Conservation (phyloP, 2,329 filamentous ascomycete genomes). For the Teratosphaeria zuluensis region DNA sequence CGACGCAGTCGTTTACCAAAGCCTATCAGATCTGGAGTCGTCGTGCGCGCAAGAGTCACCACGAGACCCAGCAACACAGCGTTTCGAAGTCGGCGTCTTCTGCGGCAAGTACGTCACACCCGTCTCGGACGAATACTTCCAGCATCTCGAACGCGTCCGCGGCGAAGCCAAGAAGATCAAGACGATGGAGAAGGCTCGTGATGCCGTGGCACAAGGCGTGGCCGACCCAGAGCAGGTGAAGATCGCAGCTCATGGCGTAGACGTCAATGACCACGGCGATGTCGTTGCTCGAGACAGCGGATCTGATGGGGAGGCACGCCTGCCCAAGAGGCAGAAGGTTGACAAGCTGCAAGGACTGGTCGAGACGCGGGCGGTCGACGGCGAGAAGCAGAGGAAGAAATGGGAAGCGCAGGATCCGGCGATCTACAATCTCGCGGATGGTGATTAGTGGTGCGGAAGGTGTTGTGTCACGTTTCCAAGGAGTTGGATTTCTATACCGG, state of each 20-base stretch:
- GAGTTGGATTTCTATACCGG: background rate
- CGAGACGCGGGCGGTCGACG: conserved; percentile 16
- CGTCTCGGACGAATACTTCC: conserved; percentile 71
- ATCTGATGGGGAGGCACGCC: conserved; percentile 7
- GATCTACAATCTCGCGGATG: conserved; percentile 46
- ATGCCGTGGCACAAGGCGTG: conserved; percentile 54
- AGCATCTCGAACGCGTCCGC: conserved; percentile 62
- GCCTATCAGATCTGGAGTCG: conserved; percentile 66
- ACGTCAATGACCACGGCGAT: conserved; percentile 46
- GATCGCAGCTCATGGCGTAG: conserved; percentile 53
- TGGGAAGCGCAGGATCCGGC: conserved; percentile 46
- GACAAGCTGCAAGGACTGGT: conserved; percentile 16
- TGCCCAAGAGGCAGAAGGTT: conserved; percentile 17
- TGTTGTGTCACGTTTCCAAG: background rate
- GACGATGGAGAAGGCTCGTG: conserved; percentile 53
- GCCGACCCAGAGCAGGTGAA: conserved; percentile 52
- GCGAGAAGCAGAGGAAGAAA: conserved; percentile 5
- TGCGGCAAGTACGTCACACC: conserved; percentile 77
- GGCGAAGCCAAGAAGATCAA: conserved; percentile 62
- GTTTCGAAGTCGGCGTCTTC: conserved; percentile 89
- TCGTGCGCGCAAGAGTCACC: conserved; percentile 66
- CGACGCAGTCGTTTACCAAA: conserved; percentile 68
- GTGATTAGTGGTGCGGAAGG: background rate
- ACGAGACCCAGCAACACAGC: conserved; percentile 43
- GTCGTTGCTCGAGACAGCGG: conserved; percentile 42